phyloP scores from a whole-genome alignment of 1,139 yeast species.

The Scheffersomyces stambukii region DNA sequence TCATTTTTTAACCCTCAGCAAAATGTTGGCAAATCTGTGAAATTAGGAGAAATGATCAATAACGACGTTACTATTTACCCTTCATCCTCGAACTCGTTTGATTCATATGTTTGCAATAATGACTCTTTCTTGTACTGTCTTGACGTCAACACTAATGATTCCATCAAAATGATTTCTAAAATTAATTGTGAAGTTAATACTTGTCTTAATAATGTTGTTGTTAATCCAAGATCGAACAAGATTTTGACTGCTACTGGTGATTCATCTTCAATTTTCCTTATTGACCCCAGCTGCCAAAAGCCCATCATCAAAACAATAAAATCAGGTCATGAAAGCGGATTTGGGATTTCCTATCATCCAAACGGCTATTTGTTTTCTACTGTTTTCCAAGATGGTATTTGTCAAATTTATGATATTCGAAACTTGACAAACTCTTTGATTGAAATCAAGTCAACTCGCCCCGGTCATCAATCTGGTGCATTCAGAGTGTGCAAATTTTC shows the following conservation, averaged over 20 bases:
- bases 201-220: conserved; percentile 37
- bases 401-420: conserved; percentile 72
- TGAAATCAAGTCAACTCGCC: conserved; percentile 57
- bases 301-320: conserved; percentile 30
- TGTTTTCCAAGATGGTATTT: conserved; percentile 81
- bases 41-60: conserved; percentile 77
- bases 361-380: conserved; percentile 72
- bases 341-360: conserved; percentile 74
- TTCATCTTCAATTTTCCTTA: conserved; percentile 31
- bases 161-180: conserved; percentile 27
- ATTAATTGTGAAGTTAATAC: conserved; percentile 37
- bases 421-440: conserved; percentile 49
- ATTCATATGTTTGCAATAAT: conserved; percentile 74
- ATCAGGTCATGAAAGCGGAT: conserved; percentile 73
- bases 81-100: conserved; percentile 34
- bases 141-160: conserved; percentile 51
- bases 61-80: conserved; percentile 68
- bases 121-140: conserved; percentile 68
- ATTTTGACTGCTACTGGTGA: conserved; percentile 41
- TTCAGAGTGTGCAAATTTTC: conserved; percentile 71
- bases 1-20: conserved; percentile 52
- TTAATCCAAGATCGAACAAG: conserved; percentile 25
- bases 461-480: conserved; percentile 55
- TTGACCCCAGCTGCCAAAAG: conserved; percentile 27
- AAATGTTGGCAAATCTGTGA: conserved; percentile 44